Conservation (phyloP, 306 rosid genomes). For the Urtica urens region DNA sequence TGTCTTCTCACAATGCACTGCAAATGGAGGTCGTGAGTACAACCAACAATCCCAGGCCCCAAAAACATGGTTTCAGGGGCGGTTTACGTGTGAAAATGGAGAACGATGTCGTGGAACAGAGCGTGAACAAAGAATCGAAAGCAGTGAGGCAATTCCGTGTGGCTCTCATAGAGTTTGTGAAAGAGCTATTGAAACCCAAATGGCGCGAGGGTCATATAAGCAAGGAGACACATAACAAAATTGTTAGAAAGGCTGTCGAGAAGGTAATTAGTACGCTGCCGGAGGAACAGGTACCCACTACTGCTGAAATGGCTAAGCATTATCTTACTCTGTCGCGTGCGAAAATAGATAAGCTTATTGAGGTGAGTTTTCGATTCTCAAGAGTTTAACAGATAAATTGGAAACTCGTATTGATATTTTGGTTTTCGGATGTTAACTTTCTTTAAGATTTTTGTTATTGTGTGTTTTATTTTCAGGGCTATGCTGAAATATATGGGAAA, state of each 20-base stretch:
- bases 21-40: slow-evolving; percentile 33
- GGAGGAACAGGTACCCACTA: slow-evolving; percentile 60
- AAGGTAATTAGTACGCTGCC: slow-evolving; percentile 68
- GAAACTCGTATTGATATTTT: slow-evolving; percentile 10
- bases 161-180: slow-evolving; percentile 69
- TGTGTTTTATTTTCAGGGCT: slow-evolving; percentile 68
- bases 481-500: slow-evolving; percentile 75
- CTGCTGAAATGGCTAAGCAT: slow-evolving; percentile 42
- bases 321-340: slow-evolving; percentile 50
- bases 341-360: slow-evolving; percentile 72
- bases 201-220: slow-evolving; percentile 81
- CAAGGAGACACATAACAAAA: slow-evolving; percentile 65
- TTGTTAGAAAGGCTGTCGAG: slow-evolving; percentile 77
- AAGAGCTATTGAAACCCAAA: slow-evolving; percentile 76
- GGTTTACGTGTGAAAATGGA: slow-evolving; percentile 31
- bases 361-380: slow-evolving; percentile 42
- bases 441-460: slow-evolving; percentile 30
- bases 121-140: slow-evolving; percentile 44
- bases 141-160: slow-evolving; percentile 42
- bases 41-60: slow-evolving; percentile 29
- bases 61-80: slow-evolving; percentile 33
- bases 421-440: slow-evolving; percentile 12
- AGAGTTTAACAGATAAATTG: slow-evolving; percentile 11
- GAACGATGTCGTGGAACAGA: slow-evolving; percentile 32
- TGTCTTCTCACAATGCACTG: slow-evolving; percentile 60